Evolutionary conservation across 2,329 filamentous ascomycete species (phyloP).

Genomic region (Orbilia quercus): DNA sequence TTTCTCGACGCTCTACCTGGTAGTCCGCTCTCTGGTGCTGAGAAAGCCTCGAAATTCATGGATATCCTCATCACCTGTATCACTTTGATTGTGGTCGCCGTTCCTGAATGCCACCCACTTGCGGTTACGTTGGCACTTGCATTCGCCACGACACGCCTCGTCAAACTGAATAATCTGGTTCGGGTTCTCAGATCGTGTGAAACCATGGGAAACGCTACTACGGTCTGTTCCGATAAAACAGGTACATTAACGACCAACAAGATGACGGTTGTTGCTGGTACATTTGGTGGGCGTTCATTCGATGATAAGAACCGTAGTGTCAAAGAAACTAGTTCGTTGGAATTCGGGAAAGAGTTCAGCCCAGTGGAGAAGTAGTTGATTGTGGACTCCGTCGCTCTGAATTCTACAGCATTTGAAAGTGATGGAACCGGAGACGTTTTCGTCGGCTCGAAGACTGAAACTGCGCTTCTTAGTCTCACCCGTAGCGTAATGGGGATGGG

Average conservation of each 20-base stretch:
- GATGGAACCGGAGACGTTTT: slow-evolving; percentile 73
- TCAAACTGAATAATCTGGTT: slow-evolving; percentile 76
- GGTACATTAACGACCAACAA: slow-evolving; percentile 75
- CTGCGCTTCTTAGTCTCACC: slow-evolving; percentile 76
- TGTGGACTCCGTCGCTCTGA: slow-evolving; percentile 73
- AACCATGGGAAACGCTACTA: slow-evolving; percentile 77
- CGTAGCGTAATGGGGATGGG: slow-evolving; percentile 74
- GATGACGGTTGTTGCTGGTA: slow-evolving; percentile 64
- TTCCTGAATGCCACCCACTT: slow-evolving; percentile 65
- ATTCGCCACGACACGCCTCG: slow-evolving; percentile 74
- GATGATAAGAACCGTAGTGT: slow-evolving; percentile 60
- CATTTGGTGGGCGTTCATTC: slow-evolving; percentile 61
- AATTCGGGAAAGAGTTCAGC: slow-evolving; percentile 69
- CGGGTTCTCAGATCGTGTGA: slow-evolving; percentile 75
- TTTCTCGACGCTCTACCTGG: slow-evolving; percentile 61
- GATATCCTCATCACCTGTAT: slow-evolving; percentile 64
- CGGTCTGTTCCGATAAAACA: slow-evolving; percentile 83
- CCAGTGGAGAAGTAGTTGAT: slow-evolving; percentile 69
- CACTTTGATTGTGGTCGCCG: slow-evolving; percentile 64
- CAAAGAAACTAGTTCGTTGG: slow-evolving; percentile 67
- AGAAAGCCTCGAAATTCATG: slow-evolving; percentile 62
- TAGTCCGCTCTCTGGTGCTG: slow-evolving; percentile 56
- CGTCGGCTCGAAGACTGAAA: slow-evolving; percentile 81
- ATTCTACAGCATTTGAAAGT: slow-evolving; percentile 76
- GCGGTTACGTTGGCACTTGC: slow-evolving; percentile 76